A percentile compares a stretch with the other conserved stretches of the same genome.
phyloP scores from a whole-genome alignment of 148 eudicot genomes.

The Fagopyrum esculentum region DNA sequence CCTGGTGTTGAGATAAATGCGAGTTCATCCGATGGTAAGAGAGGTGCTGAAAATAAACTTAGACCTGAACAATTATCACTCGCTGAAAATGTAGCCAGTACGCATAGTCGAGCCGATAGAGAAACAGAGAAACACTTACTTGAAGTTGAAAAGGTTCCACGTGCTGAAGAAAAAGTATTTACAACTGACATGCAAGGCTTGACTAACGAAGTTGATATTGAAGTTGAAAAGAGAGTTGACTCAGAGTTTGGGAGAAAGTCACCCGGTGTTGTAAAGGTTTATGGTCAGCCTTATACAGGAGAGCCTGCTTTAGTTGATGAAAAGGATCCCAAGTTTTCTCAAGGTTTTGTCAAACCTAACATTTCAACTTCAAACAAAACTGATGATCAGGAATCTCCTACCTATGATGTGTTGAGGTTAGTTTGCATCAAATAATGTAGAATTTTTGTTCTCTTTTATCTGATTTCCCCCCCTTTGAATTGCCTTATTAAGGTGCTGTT shows the following conservation, averaged over 20 bases:
- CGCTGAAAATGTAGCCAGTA: neutral
- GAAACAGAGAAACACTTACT: neutral
- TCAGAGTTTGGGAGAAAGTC: neutral
- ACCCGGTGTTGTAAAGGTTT: neutral
- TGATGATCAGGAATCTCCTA: constrained; percentile 1
- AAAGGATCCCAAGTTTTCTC: neutral
- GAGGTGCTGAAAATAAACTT: neutral
- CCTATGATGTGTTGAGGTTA: neutral
- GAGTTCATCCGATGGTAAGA: neutral
- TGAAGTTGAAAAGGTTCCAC: neutral
- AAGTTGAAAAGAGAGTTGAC: neutral
- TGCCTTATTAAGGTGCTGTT: neutral
- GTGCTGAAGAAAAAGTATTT: neutral
- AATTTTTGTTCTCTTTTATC: neutral
- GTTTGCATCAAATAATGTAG: neutral
- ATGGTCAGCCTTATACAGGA: neutral
- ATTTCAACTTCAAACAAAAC: neutral
- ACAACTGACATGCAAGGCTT: neutral
- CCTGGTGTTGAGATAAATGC: constrained; percentile 2
- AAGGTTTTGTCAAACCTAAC: neutral
- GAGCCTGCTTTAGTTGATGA: neutral
- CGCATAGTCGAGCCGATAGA: neutral
- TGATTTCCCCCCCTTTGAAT: neutral
- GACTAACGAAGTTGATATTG: neutral
- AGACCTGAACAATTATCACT: neutral